Conservation (phyloP, 768 basidiomycete genomes). For the Mycena metata region DNA sequence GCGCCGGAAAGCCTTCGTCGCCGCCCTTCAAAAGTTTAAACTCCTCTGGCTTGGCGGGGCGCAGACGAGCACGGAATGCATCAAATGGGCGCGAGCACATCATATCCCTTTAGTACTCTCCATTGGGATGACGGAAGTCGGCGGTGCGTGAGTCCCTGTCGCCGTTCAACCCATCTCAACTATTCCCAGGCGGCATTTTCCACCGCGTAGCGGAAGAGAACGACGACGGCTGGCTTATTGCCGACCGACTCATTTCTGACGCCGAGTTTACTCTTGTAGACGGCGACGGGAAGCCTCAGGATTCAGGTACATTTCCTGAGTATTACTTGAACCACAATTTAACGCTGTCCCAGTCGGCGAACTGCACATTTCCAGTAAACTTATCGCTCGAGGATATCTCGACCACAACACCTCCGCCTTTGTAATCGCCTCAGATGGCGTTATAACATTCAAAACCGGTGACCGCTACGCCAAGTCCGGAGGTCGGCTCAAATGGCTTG, state of each 20-base stretch:
- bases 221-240: constrained; percentile 41
- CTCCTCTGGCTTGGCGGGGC: constrained; percentile 48
- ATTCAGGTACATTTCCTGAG: constrained; percentile 38
- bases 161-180: not conserved
- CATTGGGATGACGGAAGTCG: constrained; percentile 54
- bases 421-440: constrained; percentile 42
- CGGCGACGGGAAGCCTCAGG: constrained; percentile 38
- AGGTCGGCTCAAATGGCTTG: constrained; percentile 48
- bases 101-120: constrained; percentile 47
- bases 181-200: constrained; percentile 46
- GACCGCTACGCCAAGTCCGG: constrained; percentile 47
- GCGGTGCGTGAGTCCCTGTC: constrained; percentile 39
- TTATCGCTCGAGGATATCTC: constrained; percentile 48
- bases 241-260: constrained; percentile 44
- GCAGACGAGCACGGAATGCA: constrained; percentile 44
- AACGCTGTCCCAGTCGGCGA: constrained; percentile 44
- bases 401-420: constrained; percentile 46
- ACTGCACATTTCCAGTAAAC: constrained; percentile 46
- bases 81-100: constrained; percentile 46
- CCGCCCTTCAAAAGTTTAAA: constrained; percentile 44
- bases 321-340: not conserved
- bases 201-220: constrained; percentile 41
- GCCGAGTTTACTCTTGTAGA: constrained; percentile 44
- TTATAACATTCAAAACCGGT: constrained; percentile 49
- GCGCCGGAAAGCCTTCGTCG: constrained; percentile 38